Base-by-base conservation (phyloP, 2,329 filamentous ascomycete species). In the Epicoccum sorghinum region DNA sequence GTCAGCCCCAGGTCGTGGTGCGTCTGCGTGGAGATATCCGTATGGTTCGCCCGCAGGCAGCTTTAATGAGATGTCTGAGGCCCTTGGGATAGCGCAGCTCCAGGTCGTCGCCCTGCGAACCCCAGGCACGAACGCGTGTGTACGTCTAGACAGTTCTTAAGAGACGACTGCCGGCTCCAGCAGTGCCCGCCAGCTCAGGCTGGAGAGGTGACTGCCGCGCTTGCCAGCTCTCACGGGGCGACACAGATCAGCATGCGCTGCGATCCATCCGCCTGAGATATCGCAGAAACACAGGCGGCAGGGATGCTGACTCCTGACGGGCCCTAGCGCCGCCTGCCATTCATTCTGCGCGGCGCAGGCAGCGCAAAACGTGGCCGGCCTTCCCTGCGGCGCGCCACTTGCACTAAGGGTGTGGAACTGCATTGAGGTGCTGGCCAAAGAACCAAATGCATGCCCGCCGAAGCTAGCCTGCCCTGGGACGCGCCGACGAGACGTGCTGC, bases 61-160 rank as follows among this genome's bases (percentile, higher is more conserved):
- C 40, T 55, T 55, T 55, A 49, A 55, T 55, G 52, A 55, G 41
- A 41, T 55, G 52, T 55, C 52, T 32, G 40, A 48, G 51, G 32
- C 39, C 40, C 29, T 37, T 37, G 45, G 22, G 50, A 48, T 44
- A 39, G 41, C 22, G 39, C 44, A 43, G 38, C 38, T 30, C 29
- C 45, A 46, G 39, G 52, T 49, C 45, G 52, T 55, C 52, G 52
- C 46, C 52, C 45, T 54, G 51, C 35, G 43, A 44, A 48, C 40
- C 25, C 27, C 44, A 39, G 47, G 25, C 6, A 47, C 42, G 40
- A 12, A 23, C n/a, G 25, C 39, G 37, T 25, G 14, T 4, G 44
- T 41, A 46, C 18, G n/a, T 22, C 27, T 24, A 35, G 43, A 18
- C 41, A 27, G 38, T 23, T 14, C 4, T 32, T 32, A 10, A 25